phyloP scores from a whole-genome alignment of 306 rosid species.

The Quercus gilva region DNA sequence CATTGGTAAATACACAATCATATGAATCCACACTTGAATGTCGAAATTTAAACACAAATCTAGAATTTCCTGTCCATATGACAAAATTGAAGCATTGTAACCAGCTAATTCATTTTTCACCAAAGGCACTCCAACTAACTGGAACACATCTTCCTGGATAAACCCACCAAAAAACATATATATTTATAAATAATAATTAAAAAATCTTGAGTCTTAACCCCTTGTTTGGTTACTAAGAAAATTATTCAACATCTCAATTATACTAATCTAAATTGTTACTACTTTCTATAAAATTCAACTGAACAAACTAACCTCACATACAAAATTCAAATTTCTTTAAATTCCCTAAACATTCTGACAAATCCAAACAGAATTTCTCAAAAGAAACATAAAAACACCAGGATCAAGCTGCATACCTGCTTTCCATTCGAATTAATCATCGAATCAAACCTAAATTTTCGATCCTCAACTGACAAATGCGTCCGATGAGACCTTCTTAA shows the following conservation, averaged over 20 bases:
- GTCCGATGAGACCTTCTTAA: constrained; percentile 68
- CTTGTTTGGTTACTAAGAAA: constrained; percentile 9
- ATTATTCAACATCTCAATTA: not conserved
- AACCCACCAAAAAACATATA: constrained; percentile 21
- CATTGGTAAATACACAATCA: not conserved
- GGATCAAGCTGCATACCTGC: constrained; percentile 51
- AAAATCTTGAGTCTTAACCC: constrained; percentile 1
- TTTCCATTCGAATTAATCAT: constrained; percentile 64
- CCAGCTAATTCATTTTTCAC: constrained; percentile 84
- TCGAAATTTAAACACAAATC: constrained; percentile 1
- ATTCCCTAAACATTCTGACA: not conserved
- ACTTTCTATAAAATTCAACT: not conserved
- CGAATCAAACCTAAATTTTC: constrained; percentile 60
- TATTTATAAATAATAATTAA: not conserved
- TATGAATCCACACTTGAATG: not conserved
- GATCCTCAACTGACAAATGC: constrained; percentile 55
- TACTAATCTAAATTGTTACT: not conserved
- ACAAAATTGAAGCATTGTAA: constrained; percentile 77
- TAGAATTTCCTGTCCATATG: constrained; percentile 82
- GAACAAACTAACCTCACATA: no score
- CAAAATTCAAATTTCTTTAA: not conserved
- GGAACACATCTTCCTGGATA: constrained; percentile 78
- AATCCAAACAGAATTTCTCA: not conserved
- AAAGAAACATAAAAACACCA: not conserved
- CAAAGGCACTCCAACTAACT: constrained; percentile 70